phyloP scores from a whole-genome alignment of 1,284 basidiomycete species.

The Puccinia hordei region DNA sequence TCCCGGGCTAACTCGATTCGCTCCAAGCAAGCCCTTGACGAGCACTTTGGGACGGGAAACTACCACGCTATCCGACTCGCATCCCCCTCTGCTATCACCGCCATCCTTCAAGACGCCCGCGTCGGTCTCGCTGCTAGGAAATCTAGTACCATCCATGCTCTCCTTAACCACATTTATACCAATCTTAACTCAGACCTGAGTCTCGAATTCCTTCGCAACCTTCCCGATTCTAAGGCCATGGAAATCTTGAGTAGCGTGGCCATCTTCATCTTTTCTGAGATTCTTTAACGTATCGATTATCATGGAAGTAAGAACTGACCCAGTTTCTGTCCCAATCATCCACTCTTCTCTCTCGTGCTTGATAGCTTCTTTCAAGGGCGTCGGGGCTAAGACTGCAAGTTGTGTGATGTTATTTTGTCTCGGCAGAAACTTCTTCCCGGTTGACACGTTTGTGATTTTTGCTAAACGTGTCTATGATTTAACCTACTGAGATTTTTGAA shows the following conservation, averaged over 20 bases:
- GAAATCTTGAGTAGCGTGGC: constrained; percentile 58
- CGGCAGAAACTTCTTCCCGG: constrained; percentile 72
- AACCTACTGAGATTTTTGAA: background rate
- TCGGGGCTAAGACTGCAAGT: constrained; percentile 76
- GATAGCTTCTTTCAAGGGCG: constrained; percentile 67
- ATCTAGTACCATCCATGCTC: constrained; percentile 65
- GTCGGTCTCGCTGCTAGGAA: constrained; percentile 77
- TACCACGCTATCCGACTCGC: constrained; percentile 68
- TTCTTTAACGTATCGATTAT: too few relatives aligned
- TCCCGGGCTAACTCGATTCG: constrained; percentile 68
- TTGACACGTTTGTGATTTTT: constrained; percentile 65
- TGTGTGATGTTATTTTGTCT: constrained; percentile 78
- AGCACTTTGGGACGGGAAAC: constrained; percentile 67
- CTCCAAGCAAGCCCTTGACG: constrained; percentile 68
- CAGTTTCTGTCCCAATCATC: background rate
- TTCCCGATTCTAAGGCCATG: constrained; percentile 69
- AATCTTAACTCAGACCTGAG: constrained; percentile 53
- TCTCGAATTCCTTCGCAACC: constrained; percentile 57
- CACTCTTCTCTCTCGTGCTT: background rate
- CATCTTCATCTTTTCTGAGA: background rate
- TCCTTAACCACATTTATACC: constrained; percentile 52
- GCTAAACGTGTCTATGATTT: background rate
- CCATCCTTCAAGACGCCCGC: constrained; percentile 65
- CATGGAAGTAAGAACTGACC: background rate
- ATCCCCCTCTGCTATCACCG: constrained; percentile 64